These are phyloP conservation scores for Chloroidium sp. DNA, from an alignment of 163 green algal genomes.

Conservation along the genomic window DNA sequence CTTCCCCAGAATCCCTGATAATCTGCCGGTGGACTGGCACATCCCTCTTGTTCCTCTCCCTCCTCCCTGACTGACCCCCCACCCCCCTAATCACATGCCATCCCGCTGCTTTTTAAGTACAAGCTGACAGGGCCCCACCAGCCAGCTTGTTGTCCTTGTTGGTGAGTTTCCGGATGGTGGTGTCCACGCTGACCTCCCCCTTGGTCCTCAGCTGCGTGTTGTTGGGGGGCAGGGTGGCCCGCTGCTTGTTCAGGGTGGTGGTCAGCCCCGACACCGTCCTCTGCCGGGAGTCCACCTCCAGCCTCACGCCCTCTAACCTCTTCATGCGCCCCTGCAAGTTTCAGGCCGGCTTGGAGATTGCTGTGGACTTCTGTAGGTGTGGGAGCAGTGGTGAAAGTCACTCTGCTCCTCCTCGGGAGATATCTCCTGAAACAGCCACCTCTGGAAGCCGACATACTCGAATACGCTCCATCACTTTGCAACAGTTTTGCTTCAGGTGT, in stretches of 20 bases:
- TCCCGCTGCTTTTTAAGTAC: too few relatives aligned
- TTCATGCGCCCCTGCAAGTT: slow-evolving; percentile 62
- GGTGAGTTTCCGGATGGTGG: slow-evolving; percentile 54
- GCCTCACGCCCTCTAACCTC: slow-evolving; percentile 64
- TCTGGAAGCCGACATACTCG: too few relatives aligned
- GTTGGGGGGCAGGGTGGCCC: slow-evolving; percentile 26
- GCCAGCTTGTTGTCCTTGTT: slow-evolving; percentile 62
- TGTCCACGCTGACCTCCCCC: slow-evolving; percentile 54
- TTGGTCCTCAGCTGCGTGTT: slow-evolving; percentile 33
- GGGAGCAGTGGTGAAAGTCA: too few relatives aligned
- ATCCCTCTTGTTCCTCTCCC: too few relatives aligned
- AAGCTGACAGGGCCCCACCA: slow-evolving; percentile 7
- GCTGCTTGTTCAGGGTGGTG: slow-evolving; percentile 41
- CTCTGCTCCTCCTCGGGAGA: too few relatives aligned
- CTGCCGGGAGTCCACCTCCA: slow-evolving; percentile 75
- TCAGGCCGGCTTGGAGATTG: not conserved
- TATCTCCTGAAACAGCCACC: too few relatives aligned
- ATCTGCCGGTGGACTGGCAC: too few relatives aligned
- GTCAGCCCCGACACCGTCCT: slow-evolving; percentile 39
- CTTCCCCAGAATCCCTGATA: too few relatives aligned
- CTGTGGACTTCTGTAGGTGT: not conserved
- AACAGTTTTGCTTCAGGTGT: not conserved
- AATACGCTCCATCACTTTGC: too few relatives aligned
- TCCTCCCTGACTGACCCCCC: too few relatives aligned
- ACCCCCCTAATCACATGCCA: too few relatives aligned